Conservation (phyloP, 345 rosid genomes). For the Lagerstroemia speciosa region DNA sequence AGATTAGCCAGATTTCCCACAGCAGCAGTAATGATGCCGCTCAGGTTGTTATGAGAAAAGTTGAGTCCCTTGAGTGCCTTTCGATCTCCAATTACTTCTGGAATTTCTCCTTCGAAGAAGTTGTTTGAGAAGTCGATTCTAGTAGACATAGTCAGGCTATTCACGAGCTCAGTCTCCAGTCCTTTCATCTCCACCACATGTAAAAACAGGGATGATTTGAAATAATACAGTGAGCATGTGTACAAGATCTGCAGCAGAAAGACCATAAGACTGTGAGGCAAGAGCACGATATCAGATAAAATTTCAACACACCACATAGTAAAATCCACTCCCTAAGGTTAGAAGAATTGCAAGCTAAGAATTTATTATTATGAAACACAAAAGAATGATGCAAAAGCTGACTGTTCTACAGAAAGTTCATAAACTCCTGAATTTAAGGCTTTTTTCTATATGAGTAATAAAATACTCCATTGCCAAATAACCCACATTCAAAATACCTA, state of each 20-base stretch:
- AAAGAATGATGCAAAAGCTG: too few species aligned
- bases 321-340: too few species aligned
- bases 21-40: not conserved
- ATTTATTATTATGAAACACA: too few species aligned
- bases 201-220: too few species aligned
- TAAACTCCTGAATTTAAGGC: not conserved
- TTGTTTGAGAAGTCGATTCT: constrained; percentile 9
- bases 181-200: too few species aligned
- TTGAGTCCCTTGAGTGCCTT: constrained; percentile 1
- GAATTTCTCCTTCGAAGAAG: constrained; percentile 12
- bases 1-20: constrained; percentile 3
- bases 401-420: not conserved
- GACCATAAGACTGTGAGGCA: not conserved
- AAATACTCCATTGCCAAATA: not conserved
- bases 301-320: too few species aligned
- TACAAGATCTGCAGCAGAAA: too few species aligned
- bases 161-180: not conserved
- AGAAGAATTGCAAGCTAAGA: not conserved
- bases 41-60: constrained; percentile 5
- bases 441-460: not conserved
- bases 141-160: not conserved
- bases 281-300: not conserved
- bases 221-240: not conserved
- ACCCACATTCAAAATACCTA: not conserved
- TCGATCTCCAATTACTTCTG: not conserved